phyloP scores from a whole-genome alignment of 2,329 filamentous ascomycete genomes.

The Macrophomina phaseolina region DNA sequence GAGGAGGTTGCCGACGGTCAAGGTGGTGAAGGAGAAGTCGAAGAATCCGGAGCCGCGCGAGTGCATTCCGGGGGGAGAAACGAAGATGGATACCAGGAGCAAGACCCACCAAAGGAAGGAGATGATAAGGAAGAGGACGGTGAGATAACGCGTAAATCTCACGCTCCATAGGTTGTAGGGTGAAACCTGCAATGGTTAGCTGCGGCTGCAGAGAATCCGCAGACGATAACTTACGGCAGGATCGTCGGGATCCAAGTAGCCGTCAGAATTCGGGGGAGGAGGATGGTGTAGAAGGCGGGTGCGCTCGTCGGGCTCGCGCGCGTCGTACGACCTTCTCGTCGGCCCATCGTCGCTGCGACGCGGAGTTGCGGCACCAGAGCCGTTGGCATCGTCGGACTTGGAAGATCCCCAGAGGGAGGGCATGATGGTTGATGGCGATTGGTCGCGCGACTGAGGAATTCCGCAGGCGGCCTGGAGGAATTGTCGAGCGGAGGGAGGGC shows the following conservation, averaged over 20 bases:
- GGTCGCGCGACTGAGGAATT: not conserved
- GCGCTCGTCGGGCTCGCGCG: constrained; percentile 61
- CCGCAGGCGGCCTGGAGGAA: not conserved
- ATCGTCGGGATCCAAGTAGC: constrained; percentile 78
- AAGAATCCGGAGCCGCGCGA: constrained; percentile 92
- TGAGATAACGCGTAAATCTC: constrained; percentile 77
- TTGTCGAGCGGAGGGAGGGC: not conserved
- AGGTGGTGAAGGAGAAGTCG: constrained; percentile 79
- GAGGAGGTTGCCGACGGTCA: constrained; percentile 77
- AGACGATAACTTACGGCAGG: constrained; percentile 67
- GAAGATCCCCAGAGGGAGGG: constrained; percentile 61
- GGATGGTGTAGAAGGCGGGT: constrained; percentile 68
- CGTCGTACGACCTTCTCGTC: constrained; percentile 39
- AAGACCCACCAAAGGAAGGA: constrained; percentile 93
- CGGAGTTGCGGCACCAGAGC: constrained; percentile 36
- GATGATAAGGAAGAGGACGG: constrained; percentile 74
- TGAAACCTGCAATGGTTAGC: constrained; percentile 60
- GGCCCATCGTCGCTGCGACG: constrained; percentile 29
- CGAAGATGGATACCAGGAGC: constrained; percentile 86
- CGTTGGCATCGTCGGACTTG: constrained; percentile 52
- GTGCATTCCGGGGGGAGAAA: constrained; percentile 85
- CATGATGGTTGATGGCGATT: constrained; percentile 40
- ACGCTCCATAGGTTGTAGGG: constrained; percentile 97
- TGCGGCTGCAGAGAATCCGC: too few relatives aligned
- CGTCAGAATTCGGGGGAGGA: constrained; percentile 65